Evolutionary conservation across 2,329 filamentous ascomycete genomes (phyloP), one percentile per base, ranked within the genome.

Genomic region (Curvularia lunata): DNA sequence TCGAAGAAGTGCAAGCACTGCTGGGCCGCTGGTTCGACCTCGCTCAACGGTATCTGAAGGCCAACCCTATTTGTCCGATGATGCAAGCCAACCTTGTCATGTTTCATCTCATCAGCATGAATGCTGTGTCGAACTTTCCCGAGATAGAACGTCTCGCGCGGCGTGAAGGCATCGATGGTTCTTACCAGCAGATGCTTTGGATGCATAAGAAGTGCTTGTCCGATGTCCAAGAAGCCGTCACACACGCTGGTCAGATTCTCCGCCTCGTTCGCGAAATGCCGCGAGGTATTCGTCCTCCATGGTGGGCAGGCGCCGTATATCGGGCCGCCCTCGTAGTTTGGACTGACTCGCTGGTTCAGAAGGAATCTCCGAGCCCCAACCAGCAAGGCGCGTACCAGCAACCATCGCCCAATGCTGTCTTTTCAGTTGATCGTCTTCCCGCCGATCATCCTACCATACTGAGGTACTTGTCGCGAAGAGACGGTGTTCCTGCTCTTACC

Each of bases 291-390:
- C 83, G 87, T 21, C 88, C 88, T 5, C 84, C 83, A 37, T 91
- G 88, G 88, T 91, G 88, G 88, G 79, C 86, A n/a, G 84, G 83
- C 1, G 88, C 87, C 3, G 78, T 91, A 40, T 91, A 91, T 71
- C 85, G 89, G n/a, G 87, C 83, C 40, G 60, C 70, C 28, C 67
- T 75, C 28, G 66, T 75, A 16, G 56, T 75, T 9, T 75, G 73
- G 73, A 70, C 83, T 2, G 85, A 89, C 64, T 85, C 85, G 64
- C 74, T 88, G 54, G 80, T 78, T 5, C 80, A 82, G 56, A 79
- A 83, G 57, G 82, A 86, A 52, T 66, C 69, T 56, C 66, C 74
- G 18, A 70, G 69, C 37, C 69, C 77, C 19, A 73, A 74, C 18
- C 73, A 72, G 25, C 67, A 69, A 57, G 73, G 72, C 62, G 67